Evolutionary conservation across 129 eudicot genomes (phyloP).

Genomic region (Glebionis coronaria): DNA sequence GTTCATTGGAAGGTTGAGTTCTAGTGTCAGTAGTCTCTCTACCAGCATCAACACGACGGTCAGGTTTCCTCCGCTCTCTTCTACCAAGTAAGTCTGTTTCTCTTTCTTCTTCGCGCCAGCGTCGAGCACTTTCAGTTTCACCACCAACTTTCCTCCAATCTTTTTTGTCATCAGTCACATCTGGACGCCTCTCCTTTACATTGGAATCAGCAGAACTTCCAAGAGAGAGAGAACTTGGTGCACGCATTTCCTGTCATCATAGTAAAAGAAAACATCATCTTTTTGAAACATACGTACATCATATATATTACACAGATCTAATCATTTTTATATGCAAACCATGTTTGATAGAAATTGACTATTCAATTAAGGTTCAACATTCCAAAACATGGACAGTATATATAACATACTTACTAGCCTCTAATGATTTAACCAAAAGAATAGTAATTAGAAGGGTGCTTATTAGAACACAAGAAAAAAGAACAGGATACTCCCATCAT

Average conservation of each 20-base stretch:
- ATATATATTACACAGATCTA: background rate
- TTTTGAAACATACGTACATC: no score
- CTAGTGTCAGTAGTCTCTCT: slow-evolving; percentile 57
- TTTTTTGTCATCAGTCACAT: slow-evolving; percentile 67
- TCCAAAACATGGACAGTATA: background rate
- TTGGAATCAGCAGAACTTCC: slow-evolving; percentile 63
- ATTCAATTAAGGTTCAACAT: background rate
- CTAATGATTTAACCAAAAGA: no score
- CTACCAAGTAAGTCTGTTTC: slow-evolving; percentile 92
- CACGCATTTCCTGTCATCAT: slow-evolving; percentile 59
- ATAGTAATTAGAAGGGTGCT: no score
- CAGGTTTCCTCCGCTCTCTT: slow-evolving; percentile 80
- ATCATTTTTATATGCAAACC: background rate
- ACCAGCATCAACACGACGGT: slow-evolving; percentile 67
- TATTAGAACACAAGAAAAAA: background rate
- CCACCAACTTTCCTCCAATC: slow-evolving; percentile 70
- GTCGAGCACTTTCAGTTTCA: slow-evolving; percentile 70
- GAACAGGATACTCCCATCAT: background rate
- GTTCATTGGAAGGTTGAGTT: slow-evolving; percentile 52
- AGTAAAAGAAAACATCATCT: background rate
- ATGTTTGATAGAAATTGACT: background rate
- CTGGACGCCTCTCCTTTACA: slow-evolving; percentile 81
- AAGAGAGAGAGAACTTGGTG: slow-evolving; percentile 85
- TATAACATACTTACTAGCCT: no score
- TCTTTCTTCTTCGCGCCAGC: slow-evolving; percentile 99